Evolutionary conservation across 805 yeast species (phyloP).

Genomic region (Lipomyces mesembrius): DNA sequence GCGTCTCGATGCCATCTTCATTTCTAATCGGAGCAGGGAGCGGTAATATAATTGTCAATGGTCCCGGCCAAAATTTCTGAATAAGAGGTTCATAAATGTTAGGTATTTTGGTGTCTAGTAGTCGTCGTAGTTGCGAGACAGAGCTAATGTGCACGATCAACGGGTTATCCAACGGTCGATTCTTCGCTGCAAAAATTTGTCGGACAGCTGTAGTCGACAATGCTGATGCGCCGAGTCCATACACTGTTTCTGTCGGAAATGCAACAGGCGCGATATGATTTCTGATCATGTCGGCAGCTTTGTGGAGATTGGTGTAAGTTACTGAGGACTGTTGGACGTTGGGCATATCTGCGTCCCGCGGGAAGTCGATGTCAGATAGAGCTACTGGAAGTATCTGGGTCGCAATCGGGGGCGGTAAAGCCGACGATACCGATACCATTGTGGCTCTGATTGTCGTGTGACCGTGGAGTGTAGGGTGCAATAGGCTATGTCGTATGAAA

Average conservation of each 20-base stretch:
- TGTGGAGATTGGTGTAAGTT: conserved; percentile 13
- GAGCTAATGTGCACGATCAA: conserved; percentile 88
- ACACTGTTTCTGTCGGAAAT: conserved; percentile 96
- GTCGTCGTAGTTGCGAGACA: conserved; percentile 58
- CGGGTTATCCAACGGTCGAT: conserved; percentile 95
- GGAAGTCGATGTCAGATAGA: conserved; percentile 20
- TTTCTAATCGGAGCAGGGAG: conserved; percentile 48
- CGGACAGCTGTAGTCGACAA: conserved; percentile 71
- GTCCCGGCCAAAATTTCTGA: conserved; percentile 91
- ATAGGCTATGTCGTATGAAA: not conserved
- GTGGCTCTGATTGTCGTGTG: not conserved
- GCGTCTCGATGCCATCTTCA: conserved; percentile 8
- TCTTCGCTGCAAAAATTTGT: conserved; percentile 83
- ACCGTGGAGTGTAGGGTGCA: not conserved
- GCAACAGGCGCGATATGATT: conserved; percentile 70
- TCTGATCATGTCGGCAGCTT: conserved; percentile 63
- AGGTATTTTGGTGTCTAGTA: conserved; percentile 56
- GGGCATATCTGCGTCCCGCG: conserved; percentile 16
- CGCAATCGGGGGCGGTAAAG: not conserved
- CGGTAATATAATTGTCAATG: conserved; percentile 84
- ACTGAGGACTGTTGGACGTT: conserved; percentile 6
- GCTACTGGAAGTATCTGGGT: conserved; percentile 23
- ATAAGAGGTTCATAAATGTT: conserved; percentile 66
- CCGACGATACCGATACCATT: not conserved
- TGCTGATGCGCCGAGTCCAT: conserved; percentile 92